Evolutionary conservation across 2,329 filamentous ascomycete species (phyloP).

Genomic region (Fusarium bactridioides): DNA sequence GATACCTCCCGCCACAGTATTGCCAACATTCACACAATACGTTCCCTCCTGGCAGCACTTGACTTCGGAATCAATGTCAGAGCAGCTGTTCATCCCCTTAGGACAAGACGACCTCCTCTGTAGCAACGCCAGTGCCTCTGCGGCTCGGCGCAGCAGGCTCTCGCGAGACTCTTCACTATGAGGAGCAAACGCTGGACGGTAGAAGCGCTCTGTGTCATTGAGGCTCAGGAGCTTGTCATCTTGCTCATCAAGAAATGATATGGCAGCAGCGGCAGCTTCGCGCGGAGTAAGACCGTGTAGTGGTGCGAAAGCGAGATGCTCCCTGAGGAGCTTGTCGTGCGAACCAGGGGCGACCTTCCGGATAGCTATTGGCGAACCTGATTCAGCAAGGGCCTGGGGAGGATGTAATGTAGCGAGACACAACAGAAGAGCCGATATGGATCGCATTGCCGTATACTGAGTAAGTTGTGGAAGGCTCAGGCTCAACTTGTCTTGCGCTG

Average conservation of each 20-base stretch:
- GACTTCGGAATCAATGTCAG: constrained; percentile 69
- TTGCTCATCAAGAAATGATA: constrained; percentile 42
- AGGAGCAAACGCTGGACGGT: constrained; percentile 60
- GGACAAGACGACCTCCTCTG: constrained; percentile 73
- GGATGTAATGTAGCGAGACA: constrained; percentile 57
- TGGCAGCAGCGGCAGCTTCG: constrained; percentile 44
- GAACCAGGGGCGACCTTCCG: constrained; percentile 76
- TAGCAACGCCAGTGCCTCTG: constrained; percentile 57
- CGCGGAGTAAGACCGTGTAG: constrained; percentile 39
- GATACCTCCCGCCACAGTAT: constrained; percentile 71
- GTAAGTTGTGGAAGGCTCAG: neutral
- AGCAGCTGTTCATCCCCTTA: constrained; percentile 69
- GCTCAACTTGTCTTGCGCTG: neutral
- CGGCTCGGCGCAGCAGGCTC: constrained; percentile 53
- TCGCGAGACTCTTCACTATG: constrained; percentile 49
- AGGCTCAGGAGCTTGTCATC: constrained; percentile 32
- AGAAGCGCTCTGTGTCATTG: constrained; percentile 41
- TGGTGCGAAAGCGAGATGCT: constrained; percentile 65
- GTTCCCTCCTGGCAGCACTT: constrained; percentile 76
- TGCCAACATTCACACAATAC: constrained; percentile 70
- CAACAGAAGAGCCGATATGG: constrained; percentile 49
- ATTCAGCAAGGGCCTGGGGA: constrained; percentile 47
- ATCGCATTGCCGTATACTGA: constrained; percentile 48
- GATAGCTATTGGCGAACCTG: constrained; percentile 64
- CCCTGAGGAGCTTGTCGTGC: constrained; percentile 76